These are phyloP conservation scores for Saturnispora sekii DNA, from an alignment of 805 yeast species.

Conservation along the genomic window DNA sequence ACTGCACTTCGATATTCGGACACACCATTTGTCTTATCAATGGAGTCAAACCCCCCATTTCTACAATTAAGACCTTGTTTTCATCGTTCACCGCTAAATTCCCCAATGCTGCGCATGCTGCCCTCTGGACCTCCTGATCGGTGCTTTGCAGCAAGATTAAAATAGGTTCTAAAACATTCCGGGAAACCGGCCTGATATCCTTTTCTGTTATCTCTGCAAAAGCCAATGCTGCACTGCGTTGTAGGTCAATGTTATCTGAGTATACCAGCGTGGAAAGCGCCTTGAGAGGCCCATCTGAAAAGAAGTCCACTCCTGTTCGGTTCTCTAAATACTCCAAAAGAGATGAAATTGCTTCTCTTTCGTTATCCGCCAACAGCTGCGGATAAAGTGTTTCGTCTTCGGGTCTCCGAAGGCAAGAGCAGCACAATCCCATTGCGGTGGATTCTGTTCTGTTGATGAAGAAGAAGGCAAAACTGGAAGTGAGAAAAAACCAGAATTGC, in stretches of 20 bases:
- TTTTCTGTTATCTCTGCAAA: slow-evolving; percentile 98
- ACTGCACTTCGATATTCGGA: slow-evolving; percentile 93
- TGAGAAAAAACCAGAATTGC: too few species aligned
- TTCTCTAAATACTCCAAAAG: slow-evolving; percentile 84
- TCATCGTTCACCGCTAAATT: slow-evolving; percentile 95
- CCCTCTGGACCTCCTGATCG: slow-evolving; percentile 94
- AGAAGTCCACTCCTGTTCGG: slow-evolving; percentile 81
- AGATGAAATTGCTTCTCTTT: slow-evolving; percentile 91
- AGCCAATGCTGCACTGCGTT: slow-evolving; percentile 94
- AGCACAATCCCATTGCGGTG: slow-evolving; percentile 41
- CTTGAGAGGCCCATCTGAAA: slow-evolving; percentile 73
- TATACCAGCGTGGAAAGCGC: slow-evolving; percentile 90
- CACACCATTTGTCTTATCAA: slow-evolving; percentile 96
- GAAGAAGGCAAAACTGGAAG: background rate
- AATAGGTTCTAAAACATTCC: slow-evolving; percentile 91
- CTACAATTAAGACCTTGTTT: slow-evolving; percentile 86
- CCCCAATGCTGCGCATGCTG: slow-evolving; percentile 98
- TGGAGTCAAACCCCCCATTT: slow-evolving; percentile 97
- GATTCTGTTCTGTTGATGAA: background rate
- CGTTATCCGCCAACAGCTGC: slow-evolving; percentile 87
- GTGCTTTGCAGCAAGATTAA: slow-evolving; percentile 74
- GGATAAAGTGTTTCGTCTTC: slow-evolving; percentile 55
- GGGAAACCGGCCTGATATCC: slow-evolving; percentile 80
- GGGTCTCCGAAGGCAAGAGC: slow-evolving; percentile 34
- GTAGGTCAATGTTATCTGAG: slow-evolving; percentile 89